Percentiles rank a stretch among this genome's conserved stretches.
Conservation (phyloP, 1,284 basidiomycete genomes). For the Meripilus lineatus region DNA sequence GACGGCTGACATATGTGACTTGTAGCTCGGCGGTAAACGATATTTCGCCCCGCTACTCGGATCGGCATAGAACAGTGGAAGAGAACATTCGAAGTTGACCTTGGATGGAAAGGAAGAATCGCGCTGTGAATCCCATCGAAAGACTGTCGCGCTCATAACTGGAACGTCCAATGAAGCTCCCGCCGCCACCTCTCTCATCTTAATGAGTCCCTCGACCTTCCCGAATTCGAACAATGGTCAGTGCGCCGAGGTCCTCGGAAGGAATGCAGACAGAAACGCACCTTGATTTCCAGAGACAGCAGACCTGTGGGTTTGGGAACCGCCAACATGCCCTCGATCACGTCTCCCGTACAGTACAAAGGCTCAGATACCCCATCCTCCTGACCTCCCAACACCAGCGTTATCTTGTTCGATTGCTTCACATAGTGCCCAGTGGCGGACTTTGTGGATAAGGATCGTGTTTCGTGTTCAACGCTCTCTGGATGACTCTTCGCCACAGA, state of each 20-base stretch:
- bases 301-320: slow-evolving; percentile 20
- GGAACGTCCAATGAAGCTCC: slow-evolving; percentile 15
- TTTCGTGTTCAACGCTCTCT: background rate
- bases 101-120: slow-evolving; percentile 20
- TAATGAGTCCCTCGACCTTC: slow-evolving; percentile 22
- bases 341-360: slow-evolving; percentile 19
- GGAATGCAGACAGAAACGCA: slow-evolving; percentile 8
- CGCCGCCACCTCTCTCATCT: slow-evolving; percentile 22
- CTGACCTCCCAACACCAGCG: slow-evolving; percentile 23
- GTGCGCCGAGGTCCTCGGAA: background rate
- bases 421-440: slow-evolving; percentile 19
- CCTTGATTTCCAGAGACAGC: slow-evolving; percentile 21
- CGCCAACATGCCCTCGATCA: slow-evolving; percentile 23
- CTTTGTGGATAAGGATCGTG: slow-evolving; percentile 1
- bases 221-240: background rate
- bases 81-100: slow-evolving; percentile 22
- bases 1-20: slow-evolving; percentile 55
- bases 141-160: slow-evolving; percentile 20
- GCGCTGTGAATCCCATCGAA: slow-evolving; percentile 20
- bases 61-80: slow-evolving; percentile 21
- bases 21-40: slow-evolving; percentile 58
- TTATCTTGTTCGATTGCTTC: slow-evolving; percentile 23
- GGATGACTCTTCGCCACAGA: background rate
- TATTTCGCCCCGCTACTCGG: slow-evolving; percentile 11
- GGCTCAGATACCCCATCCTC: slow-evolving; percentile 18